Base-by-base conservation (phyloP, 1,284 basidiomycete genomes). In the Phellinidium pouzarii region DNA sequence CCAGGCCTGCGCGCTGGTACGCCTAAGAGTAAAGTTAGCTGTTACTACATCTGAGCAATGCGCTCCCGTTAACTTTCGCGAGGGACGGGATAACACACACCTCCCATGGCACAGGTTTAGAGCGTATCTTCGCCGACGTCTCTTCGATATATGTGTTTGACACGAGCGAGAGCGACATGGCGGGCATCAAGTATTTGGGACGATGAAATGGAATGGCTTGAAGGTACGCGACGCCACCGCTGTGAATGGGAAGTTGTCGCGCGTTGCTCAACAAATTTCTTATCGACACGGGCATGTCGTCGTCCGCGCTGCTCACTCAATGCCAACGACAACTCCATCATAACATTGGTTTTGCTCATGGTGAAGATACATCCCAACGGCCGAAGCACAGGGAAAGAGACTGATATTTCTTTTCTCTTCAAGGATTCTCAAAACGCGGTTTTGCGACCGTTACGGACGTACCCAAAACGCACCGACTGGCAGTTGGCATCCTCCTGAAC, bases 41-140 rank as follows among this genome's bases (percentile, higher is more conserved):
- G n/a, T n/a, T n/a, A n/a, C 43, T 23, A 31, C 26, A 49, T 44
- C 12, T 42, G 42, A 38, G 6, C 51, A n/a, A 12, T 14, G 12
- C n/a, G n/a, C n/a, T 25, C 5, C 22, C 31, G 9, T 5, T 14
- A 12, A 12, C 12, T 17, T 11, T 47, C 45, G 41, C 9, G 43
- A 37, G 51, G 19, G 20, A 9, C 22, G 37, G 36, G 12, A 6
- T 12, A 12, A 31, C 27, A 55, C 71, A 57, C 55, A 94, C 93
- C 83, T 97, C 94, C 94, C 94, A 99, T 59, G 94, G 93, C 41
- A 97, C 92, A 4, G 87, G 86, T 65, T 94, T 94, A 8, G 86
- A 78, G 59, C 90, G 80, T 58, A 95, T 93, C 75, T 94, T 93
- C 53, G 83, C 75, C 7, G 89, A 88, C 62, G 79, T 82, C 60